Evolutionary conservation across 495 filamentous ascomycete genomes (phyloP), one percentile per base, ranked within the genome.

Genomic region (Antarctomyces pellizariae): DNA sequence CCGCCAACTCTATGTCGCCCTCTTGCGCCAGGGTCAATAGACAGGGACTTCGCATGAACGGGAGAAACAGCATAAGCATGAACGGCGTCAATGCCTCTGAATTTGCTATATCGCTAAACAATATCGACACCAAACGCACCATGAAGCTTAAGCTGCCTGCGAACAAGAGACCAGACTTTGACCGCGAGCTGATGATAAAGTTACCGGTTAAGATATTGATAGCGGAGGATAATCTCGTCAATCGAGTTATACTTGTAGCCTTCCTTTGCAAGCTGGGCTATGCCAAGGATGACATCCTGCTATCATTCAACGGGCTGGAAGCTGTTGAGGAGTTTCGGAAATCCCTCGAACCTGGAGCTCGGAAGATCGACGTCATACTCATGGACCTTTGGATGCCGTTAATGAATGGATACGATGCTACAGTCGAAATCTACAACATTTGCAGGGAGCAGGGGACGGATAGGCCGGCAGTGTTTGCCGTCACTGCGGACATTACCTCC

Each of bases 301-400:
- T 78, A 45, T 75, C 76, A 3, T 64, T 67, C 33, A 71, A 83
- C 38, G 75, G 75, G 18, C 51, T 56, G 24, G 70, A 80, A 31
- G 76, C 76, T 0, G 72, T 83, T 2, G 56, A 62, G 11, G 56
- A 71, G 16, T 72, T 75, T 50, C 40, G 49, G 31, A 48, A 49
- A 21, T 37, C 41, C 3, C 24, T 36, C 0, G 5, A 8, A 17
- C 29, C 13, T 21, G 43, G 16, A 13, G 32, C 16, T 30, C 44
- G 21, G 28, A 38, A 29, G 37, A 64, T 80, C 32, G 64, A 79
- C 41, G 56, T 74, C 1, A 55, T 83, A 12, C 45, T 80, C 15
- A 83, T 83, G 76, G 75, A 83, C 45, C 57, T 83, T 4, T 83
- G 75, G 75, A 83, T 83, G 75, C 76, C 75, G 2, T 55, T 65